Evolutionary conservation across 1,139 yeast species (phyloP).

Genomic region (Hemisphaericaspora xylanilytica): DNA sequence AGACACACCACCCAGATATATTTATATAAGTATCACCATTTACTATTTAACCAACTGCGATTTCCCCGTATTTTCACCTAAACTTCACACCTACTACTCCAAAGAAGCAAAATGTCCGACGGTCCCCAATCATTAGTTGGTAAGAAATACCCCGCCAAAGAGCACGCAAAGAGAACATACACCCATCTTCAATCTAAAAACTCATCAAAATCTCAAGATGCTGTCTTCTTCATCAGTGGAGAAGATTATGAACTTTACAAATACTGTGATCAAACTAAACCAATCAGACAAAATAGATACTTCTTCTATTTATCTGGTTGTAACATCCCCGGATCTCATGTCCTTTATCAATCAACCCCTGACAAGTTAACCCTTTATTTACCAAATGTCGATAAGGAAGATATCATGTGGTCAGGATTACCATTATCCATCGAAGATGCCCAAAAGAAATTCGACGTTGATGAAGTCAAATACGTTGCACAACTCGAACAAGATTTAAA

Average conservation of each 20-base stretch:
- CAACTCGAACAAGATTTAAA: conserved; percentile 24
- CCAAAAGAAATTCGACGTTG: conserved; percentile 65
- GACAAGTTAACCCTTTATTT: conserved; percentile 69
- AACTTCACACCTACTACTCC: not conserved
- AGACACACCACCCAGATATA: too few species aligned
- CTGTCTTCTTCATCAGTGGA: conserved; percentile 63
- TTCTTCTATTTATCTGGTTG: conserved; percentile 88
- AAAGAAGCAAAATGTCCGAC: conserved; percentile 9
- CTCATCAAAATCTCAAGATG: conserved; percentile 15
- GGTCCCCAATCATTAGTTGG: conserved; percentile 23
- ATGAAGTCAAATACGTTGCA: conserved; percentile 63
- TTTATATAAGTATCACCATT: too few species aligned
- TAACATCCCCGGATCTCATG: conserved; percentile 72
- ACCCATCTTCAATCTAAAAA: conserved; percentile 35
- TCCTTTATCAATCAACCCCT: conserved; percentile 52
- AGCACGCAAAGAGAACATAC: conserved; percentile 57
- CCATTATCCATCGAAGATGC: conserved; percentile 76
- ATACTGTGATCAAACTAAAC: conserved; percentile 76
- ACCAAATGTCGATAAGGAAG: conserved; percentile 82
- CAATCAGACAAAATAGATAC: conserved; percentile 86
- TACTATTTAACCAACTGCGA: not conserved
- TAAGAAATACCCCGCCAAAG: conserved; percentile 70
- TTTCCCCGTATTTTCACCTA: not conserved
- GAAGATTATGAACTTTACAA: conserved; percentile 60
- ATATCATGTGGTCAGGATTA: conserved; percentile 94